Percentiles rank a stretch among this genome's conserved stretches.
Evolutionary conservation across 208 protist genomes (phyloP).

Genomic region (Crithidia sp.): DNA sequence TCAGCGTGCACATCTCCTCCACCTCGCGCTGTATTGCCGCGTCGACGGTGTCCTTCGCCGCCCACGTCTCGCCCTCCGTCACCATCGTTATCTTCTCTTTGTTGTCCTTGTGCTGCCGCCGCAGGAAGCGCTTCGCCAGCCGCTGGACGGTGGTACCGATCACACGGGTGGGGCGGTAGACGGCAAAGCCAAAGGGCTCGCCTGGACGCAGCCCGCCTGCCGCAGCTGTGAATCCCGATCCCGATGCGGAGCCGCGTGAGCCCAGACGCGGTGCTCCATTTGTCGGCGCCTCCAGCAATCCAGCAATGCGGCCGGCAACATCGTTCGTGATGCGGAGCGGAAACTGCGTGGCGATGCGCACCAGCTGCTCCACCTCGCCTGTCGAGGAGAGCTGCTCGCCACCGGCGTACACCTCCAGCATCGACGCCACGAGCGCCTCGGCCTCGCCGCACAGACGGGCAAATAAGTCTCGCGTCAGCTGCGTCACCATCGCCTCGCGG

Average conservation of each 20-base stretch:
- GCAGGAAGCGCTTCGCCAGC: constrained; percentile 62
- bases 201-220: neutral
- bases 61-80: constrained; percentile 76
- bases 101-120: constrained; percentile 51
- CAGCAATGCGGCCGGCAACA: constrained; percentile 23
- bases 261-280: neutral
- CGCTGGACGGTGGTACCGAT: constrained; percentile 56
- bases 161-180: constrained; percentile 35
- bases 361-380: constrained; percentile 44
- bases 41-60: constrained; percentile 53
- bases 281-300: constrained; percentile 15
- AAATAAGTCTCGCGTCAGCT: constrained; percentile 35
- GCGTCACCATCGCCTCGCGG: constrained; percentile 11
- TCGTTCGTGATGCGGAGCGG: constrained; percentile 31
- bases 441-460: constrained; percentile 31
- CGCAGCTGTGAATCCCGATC: neutral
- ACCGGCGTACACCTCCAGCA: constrained; percentile 33
- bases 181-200: constrained; percentile 25
- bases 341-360: constrained; percentile 34
- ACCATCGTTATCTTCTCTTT: constrained; percentile 73
- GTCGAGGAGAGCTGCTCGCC: constrained; percentile 21
- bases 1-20: constrained; percentile 63
- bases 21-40: constrained; percentile 65
- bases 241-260: neutral
- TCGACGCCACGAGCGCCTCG: constrained; percentile 38